Conservation (phyloP, 768 basidiomycete species). For the Suillus occidentalis region DNA sequence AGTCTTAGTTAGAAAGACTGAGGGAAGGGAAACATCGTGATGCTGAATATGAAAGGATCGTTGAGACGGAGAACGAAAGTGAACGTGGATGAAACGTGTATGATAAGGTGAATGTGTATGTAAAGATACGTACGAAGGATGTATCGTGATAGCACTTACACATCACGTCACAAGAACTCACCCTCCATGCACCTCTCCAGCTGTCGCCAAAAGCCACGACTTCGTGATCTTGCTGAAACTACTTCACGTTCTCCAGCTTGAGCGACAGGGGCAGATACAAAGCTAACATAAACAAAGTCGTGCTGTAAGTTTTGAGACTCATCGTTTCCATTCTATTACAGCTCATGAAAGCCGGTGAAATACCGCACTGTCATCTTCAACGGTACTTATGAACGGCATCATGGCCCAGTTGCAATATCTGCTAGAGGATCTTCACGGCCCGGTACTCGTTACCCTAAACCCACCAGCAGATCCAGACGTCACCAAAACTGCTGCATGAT, state of each 20-base stretch:
- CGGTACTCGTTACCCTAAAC: conserved; percentile 72
- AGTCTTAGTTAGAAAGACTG: too few relatives aligned
- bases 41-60: too few relatives aligned
- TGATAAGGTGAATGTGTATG: too few relatives aligned
- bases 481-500: conserved; percentile 48
- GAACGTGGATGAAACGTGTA: too few relatives aligned
- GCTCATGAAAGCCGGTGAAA: conserved; percentile 39
- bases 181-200: conserved; percentile 31
- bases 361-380: background rate
- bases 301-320: conserved; percentile 46
- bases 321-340: background rate
- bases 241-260: conserved; percentile 52
- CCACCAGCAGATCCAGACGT: conserved; percentile 54
- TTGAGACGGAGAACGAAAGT: too few relatives aligned
- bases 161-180: background rate
- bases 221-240: conserved; percentile 84
- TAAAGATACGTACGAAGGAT: too few relatives aligned
- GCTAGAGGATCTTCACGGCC: conserved; percentile 52
- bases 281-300: conserved; percentile 56
- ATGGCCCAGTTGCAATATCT: conserved; percentile 81
- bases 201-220: conserved; percentile 62
- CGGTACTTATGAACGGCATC: background rate
- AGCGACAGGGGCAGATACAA: conserved; percentile 37
- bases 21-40: too few relatives aligned
- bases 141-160: too few relatives aligned